Percentiles rank a stretch among this genome's conserved stretches.
phyloP scores from a whole-genome alignment of 441 rosid species.

The Populus trichocarpa region DNA sequence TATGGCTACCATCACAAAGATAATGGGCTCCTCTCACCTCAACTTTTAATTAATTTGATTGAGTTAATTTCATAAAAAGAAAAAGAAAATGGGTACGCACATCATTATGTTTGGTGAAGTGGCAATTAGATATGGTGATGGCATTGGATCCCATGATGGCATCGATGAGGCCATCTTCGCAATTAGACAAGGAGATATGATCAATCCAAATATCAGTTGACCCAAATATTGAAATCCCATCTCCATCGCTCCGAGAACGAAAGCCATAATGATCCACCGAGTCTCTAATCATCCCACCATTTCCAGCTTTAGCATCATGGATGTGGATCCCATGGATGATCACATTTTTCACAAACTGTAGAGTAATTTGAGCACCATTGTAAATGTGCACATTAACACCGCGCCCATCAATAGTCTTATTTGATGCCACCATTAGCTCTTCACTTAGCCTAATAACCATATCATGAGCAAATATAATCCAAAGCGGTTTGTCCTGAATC shows the following conservation, averaged over 20 bases:
- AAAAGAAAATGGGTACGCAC: neutral
- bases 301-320: conserved; percentile 6
- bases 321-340: conserved; percentile 32
- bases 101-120: conserved; percentile 26
- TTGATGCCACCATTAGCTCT: conserved; percentile 23
- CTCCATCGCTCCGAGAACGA: conserved; percentile 28
- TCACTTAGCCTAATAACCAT: conserved; percentile 30
- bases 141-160: conserved; percentile 28
- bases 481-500: conserved; percentile 27
- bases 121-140: conserved; percentile 38
- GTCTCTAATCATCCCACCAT: conserved; percentile 28
- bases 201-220: conserved; percentile 31
- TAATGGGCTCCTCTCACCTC: too few relatives aligned
- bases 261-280: conserved; percentile 23
- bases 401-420: conserved; percentile 37
- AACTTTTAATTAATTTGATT: too few relatives aligned
- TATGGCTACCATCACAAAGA: too few relatives aligned
- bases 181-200: conserved; percentile 32
- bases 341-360: conserved; percentile 28
- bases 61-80: too few relatives aligned
- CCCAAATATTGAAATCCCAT: conserved; percentile 31
- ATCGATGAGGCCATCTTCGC: conserved; percentile 32
- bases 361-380: conserved; percentile 26
- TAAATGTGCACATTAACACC: conserved; percentile 24
- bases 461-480: conserved; percentile 32